Conservation (phyloP, 78 protist species). For the Isochrysis galbana region DNA sequence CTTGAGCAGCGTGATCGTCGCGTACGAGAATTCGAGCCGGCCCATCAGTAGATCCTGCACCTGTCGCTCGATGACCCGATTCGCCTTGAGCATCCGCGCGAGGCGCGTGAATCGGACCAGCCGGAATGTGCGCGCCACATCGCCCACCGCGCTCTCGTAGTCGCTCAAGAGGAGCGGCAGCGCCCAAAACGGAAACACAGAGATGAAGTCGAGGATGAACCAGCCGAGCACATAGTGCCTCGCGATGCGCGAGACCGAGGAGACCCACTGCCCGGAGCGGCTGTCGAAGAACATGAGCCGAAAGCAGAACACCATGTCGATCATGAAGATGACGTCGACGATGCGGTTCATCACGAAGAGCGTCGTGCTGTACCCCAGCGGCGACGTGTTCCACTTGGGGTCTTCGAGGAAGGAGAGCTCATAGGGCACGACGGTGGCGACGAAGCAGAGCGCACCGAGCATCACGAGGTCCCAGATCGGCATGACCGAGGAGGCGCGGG, state of each 20-base stretch:
- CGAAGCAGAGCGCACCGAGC: neutral
- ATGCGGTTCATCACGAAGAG: neutral
- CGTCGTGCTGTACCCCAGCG: neutral
- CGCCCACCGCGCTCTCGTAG: too few relatives aligned
- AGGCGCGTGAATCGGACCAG: too few relatives aligned
- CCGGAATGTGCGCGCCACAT: too few relatives aligned
- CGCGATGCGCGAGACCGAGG: neutral
- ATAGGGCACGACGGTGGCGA: neutral
- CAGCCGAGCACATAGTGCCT: neutral
- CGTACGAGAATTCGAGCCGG: too few relatives aligned
- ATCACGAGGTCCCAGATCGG: neutral
- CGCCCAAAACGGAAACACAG: too few relatives aligned
- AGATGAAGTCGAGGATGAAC: too few relatives aligned
- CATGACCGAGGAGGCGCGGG: neutral
- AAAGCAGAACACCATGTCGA: neutral
- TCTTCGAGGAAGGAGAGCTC: neutral
- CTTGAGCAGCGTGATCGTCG: too few relatives aligned
- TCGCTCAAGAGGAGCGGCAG: too few relatives aligned
- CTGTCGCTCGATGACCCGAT: too few relatives aligned
- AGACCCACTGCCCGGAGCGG: neutral
- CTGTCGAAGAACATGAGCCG: neutral
- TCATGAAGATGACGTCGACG: neutral
- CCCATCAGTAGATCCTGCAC: too few relatives aligned
- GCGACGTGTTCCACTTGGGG: neutral
- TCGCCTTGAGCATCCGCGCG: too few relatives aligned